Evolutionary conservation across 495 filamentous ascomycete genomes (phyloP).

Genomic region (Xylaria flabelliformis): DNA sequence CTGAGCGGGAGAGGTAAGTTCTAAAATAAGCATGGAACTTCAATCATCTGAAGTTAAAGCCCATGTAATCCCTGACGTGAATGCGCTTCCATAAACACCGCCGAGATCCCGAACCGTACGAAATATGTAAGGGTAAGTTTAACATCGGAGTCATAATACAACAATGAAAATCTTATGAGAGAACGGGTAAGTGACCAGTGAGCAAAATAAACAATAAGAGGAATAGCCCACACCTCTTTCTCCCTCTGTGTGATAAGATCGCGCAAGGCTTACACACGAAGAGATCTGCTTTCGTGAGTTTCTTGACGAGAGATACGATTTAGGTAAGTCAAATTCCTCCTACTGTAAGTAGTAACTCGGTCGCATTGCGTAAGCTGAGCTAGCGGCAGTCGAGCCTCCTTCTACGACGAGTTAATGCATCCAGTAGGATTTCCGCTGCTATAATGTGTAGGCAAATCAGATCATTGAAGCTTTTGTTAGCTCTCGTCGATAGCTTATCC

Average conservation of each 20-base stretch:
- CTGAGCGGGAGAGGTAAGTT: neutral
- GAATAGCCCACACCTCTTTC: neutral
- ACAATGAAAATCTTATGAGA: neutral
- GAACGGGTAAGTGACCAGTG: neutral
- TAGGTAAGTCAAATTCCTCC: neutral
- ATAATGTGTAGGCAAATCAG: neutral
- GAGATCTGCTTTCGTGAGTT: neutral
- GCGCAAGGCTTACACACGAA: neutral
- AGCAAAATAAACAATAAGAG: neutral
- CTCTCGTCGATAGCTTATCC: neutral
- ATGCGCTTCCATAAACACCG: neutral
- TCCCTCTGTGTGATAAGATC: neutral
- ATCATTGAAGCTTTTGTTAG: neutral
- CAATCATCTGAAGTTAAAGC: neutral
- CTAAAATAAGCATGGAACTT: slow-evolving; percentile 10
- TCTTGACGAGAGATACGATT: neutral
- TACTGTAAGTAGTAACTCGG: too few species aligned
- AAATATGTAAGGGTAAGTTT: neutral
- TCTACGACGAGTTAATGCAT: slow-evolving; percentile 17
- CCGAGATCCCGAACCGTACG: neutral
- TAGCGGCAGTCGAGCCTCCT: slow-evolving; percentile 6
- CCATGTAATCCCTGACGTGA: neutral
- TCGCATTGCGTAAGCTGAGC: neutral
- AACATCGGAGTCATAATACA: neutral
- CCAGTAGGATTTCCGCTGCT: neutral